Evolutionary conservation across 257 asterid species (phyloP).

Genomic region (Solanum corneliomulleri): DNA sequence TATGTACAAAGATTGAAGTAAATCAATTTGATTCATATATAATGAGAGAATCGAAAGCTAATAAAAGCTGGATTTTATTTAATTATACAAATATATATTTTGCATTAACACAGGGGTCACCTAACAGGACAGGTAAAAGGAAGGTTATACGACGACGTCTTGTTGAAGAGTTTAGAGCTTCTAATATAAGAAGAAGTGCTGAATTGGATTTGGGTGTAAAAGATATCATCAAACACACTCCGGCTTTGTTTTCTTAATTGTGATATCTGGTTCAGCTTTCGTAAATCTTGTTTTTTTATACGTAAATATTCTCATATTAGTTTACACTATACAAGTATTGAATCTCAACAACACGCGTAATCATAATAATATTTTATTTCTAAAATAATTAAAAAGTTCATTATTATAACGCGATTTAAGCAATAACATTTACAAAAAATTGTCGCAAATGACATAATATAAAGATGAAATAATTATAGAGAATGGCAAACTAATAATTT

Average conservation of each 20-base stretch:
- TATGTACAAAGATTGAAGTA: neutral
- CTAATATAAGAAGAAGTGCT: neutral
- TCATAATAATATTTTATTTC: neutral
- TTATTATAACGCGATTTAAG: no score
- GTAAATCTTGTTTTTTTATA: neutral
- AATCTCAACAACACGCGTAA: neutral
- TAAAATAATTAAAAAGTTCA: no score
- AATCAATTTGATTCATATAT: neutral
- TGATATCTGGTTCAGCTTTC: no score
- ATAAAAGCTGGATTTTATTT: neutral
- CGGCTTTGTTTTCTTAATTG: no score
- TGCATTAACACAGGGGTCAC: neutral
- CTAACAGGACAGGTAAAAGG: neutral
- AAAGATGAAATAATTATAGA: no score
- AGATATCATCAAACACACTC: neutral
- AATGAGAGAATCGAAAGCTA: neutral
- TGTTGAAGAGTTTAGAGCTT: neutral
- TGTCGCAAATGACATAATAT: no score
- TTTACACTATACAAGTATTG: neutral
- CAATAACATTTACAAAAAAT: no score
- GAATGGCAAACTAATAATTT: no score
- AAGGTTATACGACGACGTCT: neutral
- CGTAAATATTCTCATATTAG: neutral
- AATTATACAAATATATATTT: neutral
- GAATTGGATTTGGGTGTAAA: neutral